Conservation (phyloP, 179 eudicot species). For the Actinidia chinensis region DNA sequence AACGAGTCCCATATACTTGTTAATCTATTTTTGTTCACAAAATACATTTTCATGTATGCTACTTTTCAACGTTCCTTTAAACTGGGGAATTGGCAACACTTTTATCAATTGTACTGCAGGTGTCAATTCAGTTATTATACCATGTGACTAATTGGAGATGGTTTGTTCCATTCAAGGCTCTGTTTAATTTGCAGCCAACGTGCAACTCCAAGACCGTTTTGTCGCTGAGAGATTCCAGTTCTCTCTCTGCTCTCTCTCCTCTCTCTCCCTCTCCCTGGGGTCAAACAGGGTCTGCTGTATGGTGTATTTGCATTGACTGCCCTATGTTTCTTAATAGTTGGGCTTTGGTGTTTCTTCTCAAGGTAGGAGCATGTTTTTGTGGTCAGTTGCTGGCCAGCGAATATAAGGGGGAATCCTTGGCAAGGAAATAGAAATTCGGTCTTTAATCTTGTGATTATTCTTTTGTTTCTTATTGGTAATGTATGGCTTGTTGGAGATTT, state of each 20-base stretch:
- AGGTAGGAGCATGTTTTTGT: constrained; percentile 96
- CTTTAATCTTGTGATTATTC: neutral
- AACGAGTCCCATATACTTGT: neutral
- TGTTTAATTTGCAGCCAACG: constrained; percentile 87
- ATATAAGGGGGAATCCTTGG: constrained; percentile 77
- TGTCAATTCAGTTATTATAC: constrained; percentile 82
- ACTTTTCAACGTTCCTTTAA: neutral
- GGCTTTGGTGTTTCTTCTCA: constrained; percentile 24
- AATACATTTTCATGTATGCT: neutral
- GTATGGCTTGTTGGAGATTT: too few species aligned
- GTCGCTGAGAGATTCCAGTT: constrained; percentile 87
- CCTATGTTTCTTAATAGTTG: neutral
- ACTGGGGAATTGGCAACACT: neutral
- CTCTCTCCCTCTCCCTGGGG: neutral
- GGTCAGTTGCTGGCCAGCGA: constrained; percentile 81
- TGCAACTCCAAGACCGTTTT: constrained; percentile 82
- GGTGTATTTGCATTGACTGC: neutral
- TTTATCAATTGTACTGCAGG: constrained; percentile 41
- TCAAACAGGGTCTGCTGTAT: too few species aligned
- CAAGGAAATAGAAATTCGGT: constrained; percentile 58
- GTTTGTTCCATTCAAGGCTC: constrained; percentile 95
- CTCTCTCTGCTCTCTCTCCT: neutral
- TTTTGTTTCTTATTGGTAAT: too few species aligned
- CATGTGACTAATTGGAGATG: constrained; percentile 86
- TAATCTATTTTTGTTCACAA: too few species aligned